phyloP scores from a whole-genome alignment of 768 basidiomycete species.

The Panaeolus papilionaceus region DNA sequence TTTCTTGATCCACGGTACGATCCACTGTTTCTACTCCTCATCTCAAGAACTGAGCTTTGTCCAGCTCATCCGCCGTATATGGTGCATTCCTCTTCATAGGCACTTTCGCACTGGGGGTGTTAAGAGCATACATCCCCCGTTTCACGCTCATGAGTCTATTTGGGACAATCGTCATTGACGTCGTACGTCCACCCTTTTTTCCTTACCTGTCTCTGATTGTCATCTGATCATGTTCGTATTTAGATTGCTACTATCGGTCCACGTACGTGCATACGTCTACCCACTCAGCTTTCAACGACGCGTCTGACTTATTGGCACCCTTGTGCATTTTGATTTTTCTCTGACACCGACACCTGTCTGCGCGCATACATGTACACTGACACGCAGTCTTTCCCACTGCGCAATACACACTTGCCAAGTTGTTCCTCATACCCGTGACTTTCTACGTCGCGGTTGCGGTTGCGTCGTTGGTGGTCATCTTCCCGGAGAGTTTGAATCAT shows the following conservation, averaged over 20 bases:
- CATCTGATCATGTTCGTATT: neutral
- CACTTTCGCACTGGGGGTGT: constrained; percentile 42
- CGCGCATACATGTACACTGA: neutral
- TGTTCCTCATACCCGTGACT: constrained; percentile 44
- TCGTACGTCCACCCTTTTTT: constrained; percentile 30
- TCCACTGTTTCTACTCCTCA: neutral
- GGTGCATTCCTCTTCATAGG: constrained; percentile 52
- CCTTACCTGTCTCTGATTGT: neutral
- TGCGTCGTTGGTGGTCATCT: constrained; percentile 43
- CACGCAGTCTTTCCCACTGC: constrained; percentile 43
- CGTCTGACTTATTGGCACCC: neutral
- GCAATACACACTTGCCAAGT: constrained; percentile 46
- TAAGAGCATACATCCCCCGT: constrained; percentile 47
- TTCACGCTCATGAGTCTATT: constrained; percentile 48
- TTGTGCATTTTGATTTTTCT: neutral
- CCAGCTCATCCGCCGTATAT: constrained; percentile 48
- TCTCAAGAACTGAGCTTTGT: neutral
- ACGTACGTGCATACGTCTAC: constrained; percentile 28
- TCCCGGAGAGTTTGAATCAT: constrained; percentile 50
- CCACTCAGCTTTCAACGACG: neutral
- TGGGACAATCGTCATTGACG: constrained; percentile 50
- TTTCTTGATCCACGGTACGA: constrained; percentile 49
- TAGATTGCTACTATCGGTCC: constrained; percentile 46
- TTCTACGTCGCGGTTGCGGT: constrained; percentile 50
- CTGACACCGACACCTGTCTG: neutral